Base-by-base conservation (phyloP, 495 filamentous ascomycete genomes). In the Aspergillus sclerotiicarbonarius region DNA sequence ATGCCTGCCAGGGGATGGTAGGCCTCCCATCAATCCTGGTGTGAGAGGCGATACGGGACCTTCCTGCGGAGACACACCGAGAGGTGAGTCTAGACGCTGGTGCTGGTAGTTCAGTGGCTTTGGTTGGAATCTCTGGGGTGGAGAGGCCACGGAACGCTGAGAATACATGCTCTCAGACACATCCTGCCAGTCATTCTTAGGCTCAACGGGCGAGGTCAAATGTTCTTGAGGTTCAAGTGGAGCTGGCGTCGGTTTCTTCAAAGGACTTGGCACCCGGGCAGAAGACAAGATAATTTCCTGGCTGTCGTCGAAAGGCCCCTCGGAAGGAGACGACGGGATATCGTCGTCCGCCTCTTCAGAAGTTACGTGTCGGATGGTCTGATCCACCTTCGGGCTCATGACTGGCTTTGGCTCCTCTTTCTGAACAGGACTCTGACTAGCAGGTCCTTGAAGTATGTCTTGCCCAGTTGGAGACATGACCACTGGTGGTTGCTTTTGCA, bases 71-170 rank as follows among this genome's bases (percentile, higher is more conserved):
- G 90, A 90, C 16, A 90, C 79, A 60, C 90, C 79, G 15, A 91
- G 83, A 12, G 91, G 91, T 7, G 90, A 94, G 64, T 93, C 92
- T 0, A 90, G 87, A 55, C 53, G 59, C 8, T 48, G 64, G 16
- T 57, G 54, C 29, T 56, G 53, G 50, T 63, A 59, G 9, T 60
- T 59, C 29, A 58, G 87, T 68, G 60, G 86, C 79, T 61, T 66
- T 56, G 67, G 67, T 16, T 60, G 46, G 44, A 72, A 71, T 52
- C 61, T 71, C 52, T 75, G 71, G 4, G 72, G 69, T 5, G 71
- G 73, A 47, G 73, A 74, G n/a, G 62, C 56, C 18, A 73, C 68
- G 18, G 72, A 68, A 19, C 51, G 57, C 21, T 63, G 61, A 6
- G 37, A 29, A 35, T 61, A 60, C 21, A 43, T 18, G 39, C 41